phyloP scores from a whole-genome alignment of 495 filamentous ascomycete genomes.

The Schizothecium vesticola region DNA sequence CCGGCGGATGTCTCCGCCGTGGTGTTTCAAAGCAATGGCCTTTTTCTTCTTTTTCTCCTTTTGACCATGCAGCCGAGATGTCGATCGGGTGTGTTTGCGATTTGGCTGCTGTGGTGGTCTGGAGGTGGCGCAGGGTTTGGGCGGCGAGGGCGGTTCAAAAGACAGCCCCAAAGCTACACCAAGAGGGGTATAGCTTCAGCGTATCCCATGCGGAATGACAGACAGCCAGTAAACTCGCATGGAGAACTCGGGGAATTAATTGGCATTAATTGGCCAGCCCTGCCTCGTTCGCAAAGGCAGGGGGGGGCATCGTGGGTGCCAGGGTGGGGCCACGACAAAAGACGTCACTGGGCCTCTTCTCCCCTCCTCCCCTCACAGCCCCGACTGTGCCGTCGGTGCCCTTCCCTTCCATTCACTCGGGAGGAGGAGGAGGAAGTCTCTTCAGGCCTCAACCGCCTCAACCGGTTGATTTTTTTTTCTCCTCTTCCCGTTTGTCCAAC shows the following conservation, averaged over 20 bases:
- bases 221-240: background rate
- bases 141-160: too few relatives aligned
- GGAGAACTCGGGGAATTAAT: too few relatives aligned
- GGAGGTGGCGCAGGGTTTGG: background rate
- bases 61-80: background rate
- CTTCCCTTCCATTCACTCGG: background rate
- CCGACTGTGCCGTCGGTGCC: background rate
- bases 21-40: background rate
- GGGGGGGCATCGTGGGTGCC: background rate
- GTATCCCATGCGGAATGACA: background rate
- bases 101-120: background rate
- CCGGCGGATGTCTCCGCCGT: background rate
- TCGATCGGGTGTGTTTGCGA: background rate
- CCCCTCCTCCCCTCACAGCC: background rate
- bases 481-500: background rate
- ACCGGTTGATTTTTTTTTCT: too few relatives aligned
- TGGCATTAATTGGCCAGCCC: conserved; percentile 9
- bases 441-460: background rate
- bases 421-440: background rate
- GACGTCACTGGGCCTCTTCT: background rate
- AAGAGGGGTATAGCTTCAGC: background rate
- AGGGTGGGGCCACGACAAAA: background rate
- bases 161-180: too few relatives aligned
- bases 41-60: background rate
- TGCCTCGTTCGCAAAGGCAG: background rate